Evolutionary conservation across 202 grass and related monocot species (phyloP).

Genomic region (Panicum hallii): DNA sequence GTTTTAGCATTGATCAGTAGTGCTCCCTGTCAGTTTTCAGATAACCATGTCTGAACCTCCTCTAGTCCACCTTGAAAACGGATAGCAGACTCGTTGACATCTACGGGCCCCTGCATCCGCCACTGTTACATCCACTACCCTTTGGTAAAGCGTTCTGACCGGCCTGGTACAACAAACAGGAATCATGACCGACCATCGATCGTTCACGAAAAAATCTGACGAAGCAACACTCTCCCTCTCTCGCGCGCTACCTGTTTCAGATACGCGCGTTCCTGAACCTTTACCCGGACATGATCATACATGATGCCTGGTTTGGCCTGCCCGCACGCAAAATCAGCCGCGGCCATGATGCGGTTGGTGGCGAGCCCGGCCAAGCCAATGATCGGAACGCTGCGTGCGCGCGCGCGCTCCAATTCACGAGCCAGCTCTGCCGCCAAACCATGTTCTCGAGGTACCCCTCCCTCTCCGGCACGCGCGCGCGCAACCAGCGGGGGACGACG

Average conservation of each 20-base stretch:
- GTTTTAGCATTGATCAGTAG: neutral
- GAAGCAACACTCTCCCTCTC: neutral
- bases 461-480: neutral
- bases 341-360: conserved; percentile 47
- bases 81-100: neutral
- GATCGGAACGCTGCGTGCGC: conserved; percentile 22
- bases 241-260: neutral
- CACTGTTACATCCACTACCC: too few species aligned
- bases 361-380: conserved; percentile 16
- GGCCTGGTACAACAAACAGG: neutral
- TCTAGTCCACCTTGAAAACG: neutral
- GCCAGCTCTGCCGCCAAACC: neutral
- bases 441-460: neutral
- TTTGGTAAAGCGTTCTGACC: neutral
- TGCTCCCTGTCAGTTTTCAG: neutral
- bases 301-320: conserved; percentile 51
- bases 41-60: conserved; percentile 3
- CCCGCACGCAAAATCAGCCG: conserved; percentile 42
- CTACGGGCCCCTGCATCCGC: neutral
- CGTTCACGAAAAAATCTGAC: too few species aligned
- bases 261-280: neutral
- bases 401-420: conserved; percentile 15
- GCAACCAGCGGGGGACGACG: conserved; percentile 9
- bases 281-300: conserved; percentile 3
- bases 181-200: neutral